Conservation (phyloP, 106 monocot genomes). For the Phalaenopsis equestris region DNA sequence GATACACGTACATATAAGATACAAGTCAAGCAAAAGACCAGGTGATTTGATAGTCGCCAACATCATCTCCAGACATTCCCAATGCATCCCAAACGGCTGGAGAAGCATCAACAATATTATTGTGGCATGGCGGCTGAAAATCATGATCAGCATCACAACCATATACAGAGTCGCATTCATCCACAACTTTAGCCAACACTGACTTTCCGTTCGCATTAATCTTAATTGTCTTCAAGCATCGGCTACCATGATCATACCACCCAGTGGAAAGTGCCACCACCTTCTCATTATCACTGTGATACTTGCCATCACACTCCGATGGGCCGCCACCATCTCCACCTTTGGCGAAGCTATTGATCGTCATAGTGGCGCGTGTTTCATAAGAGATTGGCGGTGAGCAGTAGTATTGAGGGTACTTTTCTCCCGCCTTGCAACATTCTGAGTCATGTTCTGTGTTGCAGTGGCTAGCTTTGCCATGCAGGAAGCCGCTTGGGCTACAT, state of each 20-base stretch:
- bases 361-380: constrained; percentile 13
- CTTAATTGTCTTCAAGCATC: constrained; percentile 17
- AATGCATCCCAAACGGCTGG: constrained; percentile 33
- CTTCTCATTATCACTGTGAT: constrained; percentile 23
- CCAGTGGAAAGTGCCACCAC: constrained; percentile 27
- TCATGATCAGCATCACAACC: constrained; percentile 33
- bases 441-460: constrained; percentile 26
- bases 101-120: constrained; percentile 29
- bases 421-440: constrained; percentile 16
- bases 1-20: too few species aligned
- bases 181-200: constrained; percentile 31
- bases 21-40: constrained; percentile 9
- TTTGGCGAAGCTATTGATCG: constrained; percentile 24
- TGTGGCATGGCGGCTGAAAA: constrained; percentile 25
- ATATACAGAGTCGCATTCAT: constrained; percentile 35
- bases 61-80: constrained; percentile 8
- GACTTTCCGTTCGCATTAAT: constrained; percentile 32
- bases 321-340: constrained; percentile 27
- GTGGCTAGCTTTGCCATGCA: constrained; percentile 3
- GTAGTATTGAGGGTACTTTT: constrained; percentile 24
- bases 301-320: constrained; percentile 27
- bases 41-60: constrained; percentile 7
- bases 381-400: constrained; percentile 25
- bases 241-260: constrained; percentile 28
- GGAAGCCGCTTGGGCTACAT: constrained; percentile 7